Percentiles rank a stretch among this genome's conserved stretches.
Evolutionary conservation across 2,329 filamentous ascomycete species (phyloP).

Genomic region (Fusarium chlamydosporum): DNA sequence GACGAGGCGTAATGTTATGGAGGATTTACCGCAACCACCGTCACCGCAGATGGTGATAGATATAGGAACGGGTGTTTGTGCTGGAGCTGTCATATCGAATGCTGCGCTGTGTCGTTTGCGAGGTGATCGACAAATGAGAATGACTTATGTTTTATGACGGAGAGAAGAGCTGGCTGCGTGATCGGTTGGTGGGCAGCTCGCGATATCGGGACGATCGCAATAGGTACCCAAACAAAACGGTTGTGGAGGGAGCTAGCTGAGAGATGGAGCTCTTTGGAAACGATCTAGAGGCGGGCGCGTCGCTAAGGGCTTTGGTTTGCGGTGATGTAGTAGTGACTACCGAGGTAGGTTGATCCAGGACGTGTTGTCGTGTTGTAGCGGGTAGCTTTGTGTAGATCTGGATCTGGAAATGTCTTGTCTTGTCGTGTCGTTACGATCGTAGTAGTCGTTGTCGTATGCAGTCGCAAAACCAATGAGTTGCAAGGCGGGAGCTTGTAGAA

Average conservation of each 20-base stretch:
- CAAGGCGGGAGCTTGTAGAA: not conserved
- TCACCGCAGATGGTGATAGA: slow-evolving; percentile 89
- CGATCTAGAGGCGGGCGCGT: slow-evolving; percentile 27
- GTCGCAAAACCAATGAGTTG: slow-evolving; percentile 24
- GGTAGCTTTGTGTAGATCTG: not conserved
- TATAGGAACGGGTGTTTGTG: slow-evolving; percentile 66
- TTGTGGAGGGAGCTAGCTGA: slow-evolving; percentile 28
- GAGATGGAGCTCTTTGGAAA: slow-evolving; percentile 32
- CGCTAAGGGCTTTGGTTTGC: slow-evolving; percentile 20
- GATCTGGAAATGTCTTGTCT: slow-evolving; percentile 8
- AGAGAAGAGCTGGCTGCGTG: slow-evolving; percentile 4
- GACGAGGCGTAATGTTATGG: slow-evolving; percentile 85
- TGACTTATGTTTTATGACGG: not conserved
- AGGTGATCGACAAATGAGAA: not conserved
- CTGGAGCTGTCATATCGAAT: slow-evolving; percentile 41
- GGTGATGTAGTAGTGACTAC: not conserved
- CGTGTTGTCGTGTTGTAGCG: not conserved
- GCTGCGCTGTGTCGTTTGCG: not conserved
- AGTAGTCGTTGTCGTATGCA: slow-evolving; percentile 27
- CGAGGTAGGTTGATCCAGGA: not conserved
- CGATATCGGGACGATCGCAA: slow-evolving; percentile 28
- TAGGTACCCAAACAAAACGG: slow-evolving; percentile 30
- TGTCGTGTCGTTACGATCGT: slow-evolving; percentile 36
- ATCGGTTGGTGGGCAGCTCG: slow-evolving; percentile 12
- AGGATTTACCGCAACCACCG: slow-evolving; percentile 87